Evolutionary conservation across 257 asterid species (phyloP).

Genomic region (Primulina eburnea): DNA sequence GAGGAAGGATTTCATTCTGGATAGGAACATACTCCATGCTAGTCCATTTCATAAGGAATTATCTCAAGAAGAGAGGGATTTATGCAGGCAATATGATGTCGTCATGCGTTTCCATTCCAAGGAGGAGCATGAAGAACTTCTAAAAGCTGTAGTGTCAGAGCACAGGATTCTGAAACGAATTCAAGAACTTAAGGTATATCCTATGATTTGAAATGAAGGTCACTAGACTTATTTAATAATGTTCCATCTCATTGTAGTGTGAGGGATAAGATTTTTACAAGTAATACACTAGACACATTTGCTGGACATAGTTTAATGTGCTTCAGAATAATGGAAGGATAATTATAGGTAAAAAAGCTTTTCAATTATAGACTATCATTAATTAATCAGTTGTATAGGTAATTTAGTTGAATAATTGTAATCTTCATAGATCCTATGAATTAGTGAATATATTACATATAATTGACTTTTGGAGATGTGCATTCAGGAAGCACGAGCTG

Average conservation of each 20-base stretch:
- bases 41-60: constrained; percentile 49
- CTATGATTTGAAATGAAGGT: constrained; percentile 1
- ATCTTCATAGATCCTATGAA: not conserved
- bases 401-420: not conserved
- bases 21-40: constrained; percentile 64
- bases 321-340: not conserved
- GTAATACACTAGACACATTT: not conserved
- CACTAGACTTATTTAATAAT: not conserved
- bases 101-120: constrained; percentile 79
- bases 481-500: constrained; percentile 75
- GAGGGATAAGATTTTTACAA: not conserved
- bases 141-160: constrained; percentile 51
- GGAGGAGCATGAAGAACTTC: constrained; percentile 66
- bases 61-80: constrained; percentile 60
- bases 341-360: not conserved
- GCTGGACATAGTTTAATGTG: not conserved
- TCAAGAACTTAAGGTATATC: constrained; percentile 61
- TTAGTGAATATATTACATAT: constrained; percentile 8
- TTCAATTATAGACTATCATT: not conserved
- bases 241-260: not conserved
- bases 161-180: constrained; percentile 60
- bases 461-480: constrained; percentile 4
- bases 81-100: constrained; percentile 57
- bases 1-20: constrained; percentile 73
- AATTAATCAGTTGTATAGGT: not conserved